A percentile compares a stretch with the other conserved stretches of the same genome.
These are phyloP conservation scores for Rosa multiflora DNA, from an alignment of 306 rosid genomes.

Conservation along the genomic window DNA sequence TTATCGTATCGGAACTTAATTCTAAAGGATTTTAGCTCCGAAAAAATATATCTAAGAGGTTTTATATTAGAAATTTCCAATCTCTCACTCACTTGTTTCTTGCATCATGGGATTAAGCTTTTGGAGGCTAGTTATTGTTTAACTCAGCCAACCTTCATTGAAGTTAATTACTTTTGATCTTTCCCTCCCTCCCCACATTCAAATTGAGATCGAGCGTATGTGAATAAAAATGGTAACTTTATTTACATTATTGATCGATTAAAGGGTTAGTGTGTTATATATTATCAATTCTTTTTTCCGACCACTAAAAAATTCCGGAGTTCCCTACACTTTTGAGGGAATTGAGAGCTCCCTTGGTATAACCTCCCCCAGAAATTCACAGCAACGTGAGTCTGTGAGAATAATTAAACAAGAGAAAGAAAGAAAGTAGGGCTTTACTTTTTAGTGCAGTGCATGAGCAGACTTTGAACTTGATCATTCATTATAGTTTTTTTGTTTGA, in stretches of 20 bases:
- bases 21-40: not conserved
- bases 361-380: not conserved
- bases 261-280: not conserved
- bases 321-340: not conserved
- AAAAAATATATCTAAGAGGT: not conserved
- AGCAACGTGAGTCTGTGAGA: not conserved
- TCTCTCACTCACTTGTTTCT: not conserved
- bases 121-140: not conserved
- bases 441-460: not conserved
- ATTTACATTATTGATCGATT: not conserved
- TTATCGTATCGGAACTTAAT: not conserved
- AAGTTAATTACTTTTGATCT: too few species aligned
- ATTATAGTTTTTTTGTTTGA: not conserved
- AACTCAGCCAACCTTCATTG: not conserved
- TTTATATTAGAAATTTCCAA: not conserved
- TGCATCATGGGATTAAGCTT: not conserved
- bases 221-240: not conserved
- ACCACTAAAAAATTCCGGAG: not conserved
- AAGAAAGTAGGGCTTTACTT: not conserved
- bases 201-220: too few species aligned
- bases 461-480: conserved; percentile 2
- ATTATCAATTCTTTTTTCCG: too few species aligned
- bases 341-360: conserved; percentile 2
- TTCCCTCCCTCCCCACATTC: too few species aligned
- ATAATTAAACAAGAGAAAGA: not conserved